phyloP scores from a whole-genome alignment of 2,329 filamentous ascomycete genomes.

The Neophaeococcomyces mojaviensis region DNA sequence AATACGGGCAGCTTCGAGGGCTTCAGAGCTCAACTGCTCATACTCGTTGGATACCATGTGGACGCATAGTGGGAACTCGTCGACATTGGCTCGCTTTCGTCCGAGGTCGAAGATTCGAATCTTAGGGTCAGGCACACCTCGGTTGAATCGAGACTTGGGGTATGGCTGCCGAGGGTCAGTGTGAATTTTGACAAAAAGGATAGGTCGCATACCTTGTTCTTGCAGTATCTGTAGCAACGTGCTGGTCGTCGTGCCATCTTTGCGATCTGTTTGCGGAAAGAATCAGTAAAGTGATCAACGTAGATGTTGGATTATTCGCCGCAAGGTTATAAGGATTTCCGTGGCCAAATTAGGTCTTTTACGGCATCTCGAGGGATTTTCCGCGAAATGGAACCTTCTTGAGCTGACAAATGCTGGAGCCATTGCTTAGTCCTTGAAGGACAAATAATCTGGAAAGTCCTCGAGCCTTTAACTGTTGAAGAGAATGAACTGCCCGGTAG shows the following conservation, averaged over 20 bases:
- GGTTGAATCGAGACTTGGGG: slow-evolving; percentile 99
- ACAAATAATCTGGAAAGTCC: too few species aligned
- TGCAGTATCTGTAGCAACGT: slow-evolving; percentile 99
- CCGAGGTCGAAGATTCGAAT: slow-evolving; percentile 98
- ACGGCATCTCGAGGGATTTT: too few species aligned
- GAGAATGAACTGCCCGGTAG: too few species aligned
- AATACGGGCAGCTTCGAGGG: slow-evolving; percentile 98
- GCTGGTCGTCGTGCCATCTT: slow-evolving; percentile 99
- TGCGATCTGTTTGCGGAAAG: slow-evolving; percentile 39
- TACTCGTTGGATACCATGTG: slow-evolving; percentile 99
- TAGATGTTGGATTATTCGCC: too few species aligned
- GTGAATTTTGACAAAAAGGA: background rate
- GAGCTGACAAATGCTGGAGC: too few species aligned
- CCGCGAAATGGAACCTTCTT: too few species aligned
- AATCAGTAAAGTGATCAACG: too few species aligned
- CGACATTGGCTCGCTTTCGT: slow-evolving; percentile 96
- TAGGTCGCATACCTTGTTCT: slow-evolving; percentile 90
- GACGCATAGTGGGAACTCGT: slow-evolving; percentile 98
- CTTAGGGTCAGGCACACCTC: slow-evolving; percentile 79
- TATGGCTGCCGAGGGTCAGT: slow-evolving; percentile 58
- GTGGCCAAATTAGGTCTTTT: too few species aligned
- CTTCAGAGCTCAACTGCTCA: slow-evolving; percentile 99
- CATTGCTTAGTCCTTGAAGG: too few species aligned
- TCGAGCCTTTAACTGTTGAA: too few species aligned
- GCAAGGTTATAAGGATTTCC: too few species aligned